Percentiles rank a stretch among this genome's conserved stretches.
These are phyloP conservation scores for Pseudozyma flocculosa DNA, from an alignment of 1,284 basidiomycete genomes.

Conservation along the genomic window DNA sequence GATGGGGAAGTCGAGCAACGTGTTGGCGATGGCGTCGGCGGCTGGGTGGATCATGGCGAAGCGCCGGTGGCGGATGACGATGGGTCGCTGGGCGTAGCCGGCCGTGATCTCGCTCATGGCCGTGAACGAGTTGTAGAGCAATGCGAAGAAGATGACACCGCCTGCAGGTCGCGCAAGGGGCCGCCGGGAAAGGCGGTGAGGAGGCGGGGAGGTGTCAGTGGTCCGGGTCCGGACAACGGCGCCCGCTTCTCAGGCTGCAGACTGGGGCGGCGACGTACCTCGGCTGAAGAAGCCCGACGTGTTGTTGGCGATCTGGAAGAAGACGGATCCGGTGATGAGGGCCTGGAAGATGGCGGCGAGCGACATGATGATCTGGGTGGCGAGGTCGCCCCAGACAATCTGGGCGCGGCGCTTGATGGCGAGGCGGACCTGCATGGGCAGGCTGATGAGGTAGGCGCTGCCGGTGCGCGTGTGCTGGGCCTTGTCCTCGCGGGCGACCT, in stretches of 20 bases:
- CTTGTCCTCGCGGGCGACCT: constrained; percentile 29
- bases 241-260: no score
- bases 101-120: not conserved
- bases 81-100: constrained; percentile 22
- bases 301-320: constrained; percentile 66
- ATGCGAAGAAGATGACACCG: not conserved
- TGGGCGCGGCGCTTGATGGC: constrained; percentile 70
- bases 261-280: no score
- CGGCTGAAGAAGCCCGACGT: constrained; percentile 75
- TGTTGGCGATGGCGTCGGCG: constrained; percentile 39
- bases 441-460: constrained; percentile 40
- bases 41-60: constrained; percentile 48
- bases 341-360: constrained; percentile 62
- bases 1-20: constrained; percentile 47
- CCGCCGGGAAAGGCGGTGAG: no score
- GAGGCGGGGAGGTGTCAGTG: no score
- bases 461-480: constrained; percentile 19
- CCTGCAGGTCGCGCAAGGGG: no score
- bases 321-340: constrained; percentile 75
- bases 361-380: constrained; percentile 56
- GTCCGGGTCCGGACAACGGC: not conserved
- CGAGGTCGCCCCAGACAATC: constrained; percentile 67
- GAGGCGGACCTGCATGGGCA: constrained; percentile 64
- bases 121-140: not conserved
- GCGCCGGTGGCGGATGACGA: constrained; percentile 43